Conservation (phyloP, 441 rosid genomes). For the Viola pubescens region DNA sequence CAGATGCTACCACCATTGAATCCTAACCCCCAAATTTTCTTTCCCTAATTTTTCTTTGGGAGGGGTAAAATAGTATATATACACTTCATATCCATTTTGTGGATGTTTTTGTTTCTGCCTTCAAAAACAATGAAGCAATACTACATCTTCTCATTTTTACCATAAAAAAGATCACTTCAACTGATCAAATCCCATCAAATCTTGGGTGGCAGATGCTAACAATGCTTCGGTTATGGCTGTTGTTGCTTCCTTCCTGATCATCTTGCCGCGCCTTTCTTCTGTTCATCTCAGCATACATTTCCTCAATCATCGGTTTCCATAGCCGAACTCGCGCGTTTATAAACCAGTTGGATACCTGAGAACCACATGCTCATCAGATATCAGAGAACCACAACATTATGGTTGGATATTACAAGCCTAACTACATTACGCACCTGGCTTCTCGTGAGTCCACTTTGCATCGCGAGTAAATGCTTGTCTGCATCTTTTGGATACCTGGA, state of each 20-base stretch:
- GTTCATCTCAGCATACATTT: conserved; percentile 83
- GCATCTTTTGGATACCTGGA: conserved; percentile 93
- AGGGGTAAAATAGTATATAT: no score
- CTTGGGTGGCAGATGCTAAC: conserved; percentile 31
- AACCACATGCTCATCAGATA: neutral
- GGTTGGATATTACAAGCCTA: no score
- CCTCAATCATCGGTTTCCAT: conserved; percentile 98
- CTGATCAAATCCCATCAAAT: conserved; percentile 15
- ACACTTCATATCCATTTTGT: no score
- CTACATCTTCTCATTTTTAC: no score
- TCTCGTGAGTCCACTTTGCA: conserved; percentile 83
- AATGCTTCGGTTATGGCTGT: conserved; percentile 20
- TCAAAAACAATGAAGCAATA: no score
- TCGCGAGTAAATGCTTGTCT: conserved; percentile 87
- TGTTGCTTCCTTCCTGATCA: conserved; percentile 25
- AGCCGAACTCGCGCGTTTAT: conserved; percentile 89
- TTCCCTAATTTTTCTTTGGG: no score
- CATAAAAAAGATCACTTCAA: neutral
- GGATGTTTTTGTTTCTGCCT: no score
- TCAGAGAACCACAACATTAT: neutral
- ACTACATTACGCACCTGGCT: conserved; percentile 49
- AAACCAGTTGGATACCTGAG: conserved; percentile 89
- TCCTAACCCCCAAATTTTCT: no score
- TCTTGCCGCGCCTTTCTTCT: conserved; percentile 28
- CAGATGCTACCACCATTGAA: no score